These are phyloP conservation scores for Aegilops umbellulata DNA, from an alignment of 176 grass and related monocot species.

Conservation along the genomic window DNA sequence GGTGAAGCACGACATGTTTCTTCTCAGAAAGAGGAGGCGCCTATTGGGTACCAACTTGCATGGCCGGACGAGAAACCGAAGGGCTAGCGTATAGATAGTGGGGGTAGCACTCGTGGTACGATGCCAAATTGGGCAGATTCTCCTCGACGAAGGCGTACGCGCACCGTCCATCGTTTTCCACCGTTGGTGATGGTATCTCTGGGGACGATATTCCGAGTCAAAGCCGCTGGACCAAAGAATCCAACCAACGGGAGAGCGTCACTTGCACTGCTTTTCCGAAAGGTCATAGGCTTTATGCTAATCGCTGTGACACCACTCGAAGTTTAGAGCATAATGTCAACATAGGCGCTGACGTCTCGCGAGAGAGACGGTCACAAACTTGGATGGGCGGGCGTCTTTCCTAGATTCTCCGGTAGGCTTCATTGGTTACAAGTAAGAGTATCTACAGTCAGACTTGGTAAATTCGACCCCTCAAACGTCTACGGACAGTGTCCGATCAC, in stretches of 20 bases:
- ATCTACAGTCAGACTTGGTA: too few species aligned
- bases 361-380: neutral
- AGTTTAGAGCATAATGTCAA: conserved; percentile 16
- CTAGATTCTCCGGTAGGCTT: neutral
- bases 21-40: neutral
- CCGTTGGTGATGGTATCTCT: conserved; percentile 31
- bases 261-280: neutral
- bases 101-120: conserved; percentile 17
- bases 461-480: too few species aligned
- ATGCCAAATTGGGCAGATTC: conserved; percentile 43
- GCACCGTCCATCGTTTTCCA: conserved; percentile 11
- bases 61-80: neutral
- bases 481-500: too few species aligned
- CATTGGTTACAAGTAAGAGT: neutral
- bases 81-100: neutral
- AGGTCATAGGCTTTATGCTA: neutral
- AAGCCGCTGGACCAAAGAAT: conserved; percentile 25
- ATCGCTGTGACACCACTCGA: conserved; percentile 9
- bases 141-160: conserved; percentile 1
- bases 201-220: conserved; percentile 12
- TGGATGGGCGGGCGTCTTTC: neutral
- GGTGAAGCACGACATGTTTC: neutral
- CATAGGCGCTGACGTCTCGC: neutral
- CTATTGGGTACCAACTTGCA: neutral
- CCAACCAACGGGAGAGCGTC: conserved; percentile 23